Evolutionary conservation across 192 early-diverging fungal species (phyloP).

Genomic region (Funneliformis geosporum): DNA sequence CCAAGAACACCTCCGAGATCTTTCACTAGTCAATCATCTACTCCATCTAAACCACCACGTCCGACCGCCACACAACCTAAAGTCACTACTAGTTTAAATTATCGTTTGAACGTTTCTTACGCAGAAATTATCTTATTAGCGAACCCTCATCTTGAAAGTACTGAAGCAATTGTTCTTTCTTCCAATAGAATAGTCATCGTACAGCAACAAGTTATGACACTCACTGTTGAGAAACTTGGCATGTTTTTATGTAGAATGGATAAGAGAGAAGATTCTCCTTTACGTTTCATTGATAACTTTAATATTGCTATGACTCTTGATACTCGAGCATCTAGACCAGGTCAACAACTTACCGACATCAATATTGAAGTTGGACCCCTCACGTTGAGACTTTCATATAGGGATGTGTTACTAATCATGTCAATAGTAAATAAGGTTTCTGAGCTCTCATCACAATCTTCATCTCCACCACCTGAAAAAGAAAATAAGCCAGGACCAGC

Average conservation of each 20-base stretch:
- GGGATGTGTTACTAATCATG: conserved; percentile 79
- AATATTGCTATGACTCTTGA: conserved; percentile 82
- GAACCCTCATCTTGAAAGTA: conserved; percentile 62
- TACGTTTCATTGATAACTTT: conserved; percentile 91
- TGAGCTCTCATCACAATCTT: conserved; percentile 57
- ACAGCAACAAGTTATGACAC: conserved; percentile 73
- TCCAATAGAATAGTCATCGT: conserved; percentile 78
- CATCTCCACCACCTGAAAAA: conserved; percentile 21
- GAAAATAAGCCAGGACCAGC: conserved; percentile 9
- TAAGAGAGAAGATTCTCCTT: conserved; percentile 70
- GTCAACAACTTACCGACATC: conserved; percentile 63
- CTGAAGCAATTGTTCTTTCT: conserved; percentile 89
- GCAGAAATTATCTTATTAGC: conserved; percentile 87
- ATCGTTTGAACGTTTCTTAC: conserved; percentile 75
- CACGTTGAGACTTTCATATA: conserved; percentile 82
- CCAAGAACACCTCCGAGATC: background rate
- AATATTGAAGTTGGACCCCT: conserved; percentile 76
- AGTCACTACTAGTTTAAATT: conserved; percentile 53
- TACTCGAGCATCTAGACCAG: conserved; percentile 60
- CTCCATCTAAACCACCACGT: background rate
- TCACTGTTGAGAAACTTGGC: conserved; percentile 79
- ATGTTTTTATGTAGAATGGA: conserved; percentile 93
- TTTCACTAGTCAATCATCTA: background rate
- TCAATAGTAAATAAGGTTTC: conserved; percentile 78
- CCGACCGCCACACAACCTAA: background rate